A percentile compares a stretch with the other conserved stretches of the same genome.
Evolutionary conservation across 192 early-diverging fungal genomes (phyloP).

Genomic region (Coemansia umbellata): DNA sequence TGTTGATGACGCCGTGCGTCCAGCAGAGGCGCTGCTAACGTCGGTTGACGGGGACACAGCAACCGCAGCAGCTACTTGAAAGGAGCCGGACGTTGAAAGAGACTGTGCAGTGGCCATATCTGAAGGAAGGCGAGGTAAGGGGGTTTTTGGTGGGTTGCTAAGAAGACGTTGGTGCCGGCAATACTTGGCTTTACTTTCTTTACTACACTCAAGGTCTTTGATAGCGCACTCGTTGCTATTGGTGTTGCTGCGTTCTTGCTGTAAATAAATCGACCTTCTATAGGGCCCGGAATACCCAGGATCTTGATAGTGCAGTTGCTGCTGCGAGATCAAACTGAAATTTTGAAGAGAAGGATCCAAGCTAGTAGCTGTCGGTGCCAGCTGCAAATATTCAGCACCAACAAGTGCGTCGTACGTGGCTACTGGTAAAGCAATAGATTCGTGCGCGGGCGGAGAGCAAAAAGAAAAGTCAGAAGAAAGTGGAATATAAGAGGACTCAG

Average conservation of each 20-base stretch:
- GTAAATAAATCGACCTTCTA: neutral
- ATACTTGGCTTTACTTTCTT: neutral
- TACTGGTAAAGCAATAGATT: neutral
- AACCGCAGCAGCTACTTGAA: neutral
- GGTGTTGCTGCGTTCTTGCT: neutral
- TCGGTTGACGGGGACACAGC: neutral
- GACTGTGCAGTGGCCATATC: conserved; percentile 15
- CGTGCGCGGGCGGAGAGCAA: neutral
- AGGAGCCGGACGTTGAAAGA: neutral
- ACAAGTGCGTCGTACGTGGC: neutral
- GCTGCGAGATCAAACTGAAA: no score
- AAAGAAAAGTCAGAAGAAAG: neutral
- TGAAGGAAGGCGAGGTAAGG: conserved; percentile 23
- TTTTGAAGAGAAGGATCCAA: no score
- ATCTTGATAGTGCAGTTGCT: no score
- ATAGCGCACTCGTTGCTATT: no score
- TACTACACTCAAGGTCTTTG: no score
- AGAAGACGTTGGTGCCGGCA: conserved; percentile 12
- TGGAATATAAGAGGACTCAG: neutral
- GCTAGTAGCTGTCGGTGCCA: no score
- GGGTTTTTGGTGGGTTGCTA: conserved; percentile 32
- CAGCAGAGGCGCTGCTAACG: neutral
- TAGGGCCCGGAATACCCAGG: neutral
- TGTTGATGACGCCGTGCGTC: conserved; percentile 9
- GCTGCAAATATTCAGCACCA: neutral